Conservation (phyloP, 257 asterid genomes). For the Ligustrum vulgare region DNA sequence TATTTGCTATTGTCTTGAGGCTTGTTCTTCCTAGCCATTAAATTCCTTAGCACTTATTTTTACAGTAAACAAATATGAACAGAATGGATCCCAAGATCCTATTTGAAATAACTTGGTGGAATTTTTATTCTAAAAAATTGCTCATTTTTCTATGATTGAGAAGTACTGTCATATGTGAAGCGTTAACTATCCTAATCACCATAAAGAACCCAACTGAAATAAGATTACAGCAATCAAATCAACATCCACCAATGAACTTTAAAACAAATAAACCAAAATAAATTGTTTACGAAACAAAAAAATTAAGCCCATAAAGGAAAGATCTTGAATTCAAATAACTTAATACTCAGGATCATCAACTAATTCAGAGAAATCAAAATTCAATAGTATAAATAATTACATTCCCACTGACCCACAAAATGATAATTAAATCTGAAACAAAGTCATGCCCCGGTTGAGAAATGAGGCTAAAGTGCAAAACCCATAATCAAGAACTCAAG, state of each 20-base stretch:
- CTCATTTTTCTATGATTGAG: too few relatives aligned
- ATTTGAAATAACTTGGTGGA: too few relatives aligned
- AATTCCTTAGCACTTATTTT: too few relatives aligned
- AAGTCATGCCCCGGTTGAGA: slow-evolving; percentile 19
- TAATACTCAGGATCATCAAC: slow-evolving; percentile 1
- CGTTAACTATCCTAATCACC: not conserved
- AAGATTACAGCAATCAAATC: not conserved
- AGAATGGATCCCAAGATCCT: not conserved
- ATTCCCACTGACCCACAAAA: not conserved
- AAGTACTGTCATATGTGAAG: too few relatives aligned
- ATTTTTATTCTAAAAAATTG: not conserved
- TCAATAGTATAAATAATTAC: slow-evolving; percentile 8
- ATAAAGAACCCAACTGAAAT: not conserved
- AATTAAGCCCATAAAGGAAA: not conserved
- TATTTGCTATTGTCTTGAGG: too few relatives aligned
- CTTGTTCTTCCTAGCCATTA: too few relatives aligned
- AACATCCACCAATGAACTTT: not conserved
- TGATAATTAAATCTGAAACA: not conserved
- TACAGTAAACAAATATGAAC: not conserved
- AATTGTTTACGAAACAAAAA: slow-evolving; percentile 4
- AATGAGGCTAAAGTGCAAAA: slow-evolving; percentile 17
- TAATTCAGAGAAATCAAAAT: slow-evolving; percentile 14
- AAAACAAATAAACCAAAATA: not conserved
- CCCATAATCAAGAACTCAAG: slow-evolving; percentile 23
- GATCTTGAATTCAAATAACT: slow-evolving; percentile 20